phyloP scores from a whole-genome alignment of 192 early-diverging fungal genomes.

The Linnemannia elongata region DNA sequence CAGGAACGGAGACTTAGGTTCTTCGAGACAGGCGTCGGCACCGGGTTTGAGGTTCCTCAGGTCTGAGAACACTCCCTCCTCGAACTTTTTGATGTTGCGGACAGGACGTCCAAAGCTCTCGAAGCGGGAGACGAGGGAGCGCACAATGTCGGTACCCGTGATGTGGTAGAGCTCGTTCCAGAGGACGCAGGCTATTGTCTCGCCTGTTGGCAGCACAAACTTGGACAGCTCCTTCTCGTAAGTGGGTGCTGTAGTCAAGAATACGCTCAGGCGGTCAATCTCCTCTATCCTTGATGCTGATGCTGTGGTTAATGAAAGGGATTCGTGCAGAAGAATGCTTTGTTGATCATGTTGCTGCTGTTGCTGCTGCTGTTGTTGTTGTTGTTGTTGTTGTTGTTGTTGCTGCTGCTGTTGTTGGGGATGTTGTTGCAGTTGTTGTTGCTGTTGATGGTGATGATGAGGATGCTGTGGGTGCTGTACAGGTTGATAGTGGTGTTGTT shows the following conservation, averaged over 20 bases:
- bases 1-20: conserved; percentile 92
- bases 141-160: conserved; percentile 97
- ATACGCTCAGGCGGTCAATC: conserved; percentile 52
- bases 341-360: conserved; percentile 51
- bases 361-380: conserved; percentile 35
- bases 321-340: conserved; percentile 36
- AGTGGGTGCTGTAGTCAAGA: conserved; percentile 50
- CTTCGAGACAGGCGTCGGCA: conserved; percentile 92
- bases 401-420: conserved; percentile 29
- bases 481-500: conserved; percentile 17
- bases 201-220: conserved; percentile 82
- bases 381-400: conserved; percentile 27
- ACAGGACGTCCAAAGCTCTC: conserved; percentile 91
- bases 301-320: conserved; percentile 44
- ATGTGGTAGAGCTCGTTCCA: conserved; percentile 96
- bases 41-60: conserved; percentile 96
- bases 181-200: conserved; percentile 91
- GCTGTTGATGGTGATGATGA: conserved; percentile 21
- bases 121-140: conserved; percentile 91
- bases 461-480: conserved; percentile 12
- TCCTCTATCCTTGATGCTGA: conserved; percentile 55
- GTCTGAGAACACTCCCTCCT: conserved; percentile 98
- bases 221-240: conserved; percentile 53
- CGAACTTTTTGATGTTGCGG: conserved; percentile 94
- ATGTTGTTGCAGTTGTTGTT: conserved; percentile 34